Evolutionary conservation across 2,329 filamentous ascomycete genomes (phyloP).

Genomic region (Lecanosticta acicola): DNA sequence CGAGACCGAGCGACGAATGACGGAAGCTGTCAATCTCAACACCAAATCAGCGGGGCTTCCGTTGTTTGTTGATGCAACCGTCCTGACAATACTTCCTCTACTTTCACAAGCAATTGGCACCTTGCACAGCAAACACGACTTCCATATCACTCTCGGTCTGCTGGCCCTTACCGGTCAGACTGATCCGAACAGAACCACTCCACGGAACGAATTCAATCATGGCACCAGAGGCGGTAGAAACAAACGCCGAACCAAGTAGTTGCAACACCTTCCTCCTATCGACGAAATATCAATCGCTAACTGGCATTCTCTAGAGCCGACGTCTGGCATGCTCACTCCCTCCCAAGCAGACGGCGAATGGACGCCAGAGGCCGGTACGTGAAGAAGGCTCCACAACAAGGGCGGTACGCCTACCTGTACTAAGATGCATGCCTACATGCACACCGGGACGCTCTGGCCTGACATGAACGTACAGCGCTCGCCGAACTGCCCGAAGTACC

Average conservation of each 20-base stretch:
- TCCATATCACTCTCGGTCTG: background rate
- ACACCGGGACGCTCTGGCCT: too few species aligned
- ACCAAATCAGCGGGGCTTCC: too few species aligned
- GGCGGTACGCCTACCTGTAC: conserved; percentile 12
- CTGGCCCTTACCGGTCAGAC: background rate
- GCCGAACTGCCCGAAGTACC: conserved; percentile 55
- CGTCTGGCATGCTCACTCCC: conserved; percentile 33
- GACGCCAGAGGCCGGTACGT: conserved; percentile 45
- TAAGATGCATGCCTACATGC: too few species aligned
- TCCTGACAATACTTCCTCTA: background rate
- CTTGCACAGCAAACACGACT: too few species aligned
- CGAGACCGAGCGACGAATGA: background rate
- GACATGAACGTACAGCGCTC: conserved; percentile 50
- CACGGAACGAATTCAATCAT: too few species aligned
- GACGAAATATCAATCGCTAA: background rate
- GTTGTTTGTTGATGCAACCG: background rate
- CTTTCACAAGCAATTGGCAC: too few species aligned
- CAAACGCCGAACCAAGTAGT: conserved; percentile 36
- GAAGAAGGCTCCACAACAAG: conserved; percentile 5
- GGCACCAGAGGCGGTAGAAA: conserved; percentile 36
- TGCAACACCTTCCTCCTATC: background rate
- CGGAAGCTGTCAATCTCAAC: too few species aligned
- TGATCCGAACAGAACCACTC: background rate
- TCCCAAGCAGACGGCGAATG: conserved; percentile 32
- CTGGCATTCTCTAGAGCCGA: conserved; percentile 23